Base-by-base conservation (phyloP, 768 basidiomycete genomes). In the Suillus brevipes region DNA sequence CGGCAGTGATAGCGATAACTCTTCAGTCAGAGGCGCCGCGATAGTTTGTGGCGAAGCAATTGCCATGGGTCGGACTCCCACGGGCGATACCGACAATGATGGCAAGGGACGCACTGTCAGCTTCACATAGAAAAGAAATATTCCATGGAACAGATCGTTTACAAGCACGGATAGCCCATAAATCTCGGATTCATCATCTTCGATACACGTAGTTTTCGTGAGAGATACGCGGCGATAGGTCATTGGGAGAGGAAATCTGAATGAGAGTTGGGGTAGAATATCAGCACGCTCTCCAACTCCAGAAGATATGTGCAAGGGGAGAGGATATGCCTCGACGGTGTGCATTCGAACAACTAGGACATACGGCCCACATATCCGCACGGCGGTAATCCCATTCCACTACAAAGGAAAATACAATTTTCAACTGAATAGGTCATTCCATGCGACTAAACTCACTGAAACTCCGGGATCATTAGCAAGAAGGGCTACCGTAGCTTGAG, bases 311-410 rank as follows among this genome's bases (percentile, higher is more conserved):
- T 61, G 65, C 13, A 63, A 63, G 36, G 64, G 69, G 53, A 61
- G 60, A 37, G 55, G 72, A 58, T 34, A 80, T 3, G 86, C 72
- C 64, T 87, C 85, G 28, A 89, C 68, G 1, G 85, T 81, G 6
- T 82, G 83, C 1, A 80, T 75, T 64, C 82, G 85, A 69, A 88
- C 80, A 28, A 84, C 78, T 31, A 89, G 73, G n/a, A 88, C 68
- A 61, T 84, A 82, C 0, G 78, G 75, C 3, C 82, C 85, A 45
- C 84, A 76, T 47, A 87, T 78, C 20, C 76, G 78, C 20, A 84
- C 65, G 10, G 77, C 79, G 1, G 84, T 72, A 10, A 87, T 76
- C 1, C 77, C 77, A 43, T 78, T 81, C 78, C 78, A 81, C 80
- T 81, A 7, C n/a, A 8, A 18, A 25, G 53, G 7, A 37, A 18